These are phyloP conservation scores for Microascus cirrosus DNA, from an alignment of 2,329 filamentous ascomycete species.

Conservation along the genomic window DNA sequence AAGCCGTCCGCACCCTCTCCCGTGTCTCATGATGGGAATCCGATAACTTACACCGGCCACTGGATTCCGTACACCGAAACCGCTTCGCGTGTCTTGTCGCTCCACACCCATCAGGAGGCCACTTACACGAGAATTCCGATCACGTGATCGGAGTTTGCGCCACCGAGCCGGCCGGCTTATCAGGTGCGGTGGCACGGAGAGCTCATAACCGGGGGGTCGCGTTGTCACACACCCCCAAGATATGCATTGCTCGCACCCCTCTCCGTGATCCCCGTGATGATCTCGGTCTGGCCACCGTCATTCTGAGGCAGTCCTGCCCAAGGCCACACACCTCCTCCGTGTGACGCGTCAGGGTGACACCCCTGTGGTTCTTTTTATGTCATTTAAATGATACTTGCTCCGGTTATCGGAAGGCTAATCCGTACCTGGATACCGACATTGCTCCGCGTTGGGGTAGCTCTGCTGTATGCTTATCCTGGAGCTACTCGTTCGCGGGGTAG, in stretches of 20 bases:
- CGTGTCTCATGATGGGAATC: neutral
- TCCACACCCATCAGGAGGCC: neutral
- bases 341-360: neutral
- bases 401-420: neutral
- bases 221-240: neutral
- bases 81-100: neutral
- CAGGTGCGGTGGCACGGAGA: constrained; percentile 3
- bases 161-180: constrained; percentile 7
- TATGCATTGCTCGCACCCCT: neutral
- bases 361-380: constrained; percentile 6
- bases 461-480: too few species aligned
- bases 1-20: neutral
- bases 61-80: neutral
- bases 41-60: neutral
- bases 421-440: too few species aligned
- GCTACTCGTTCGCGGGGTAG: too few species aligned
- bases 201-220: neutral
- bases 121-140: neutral
- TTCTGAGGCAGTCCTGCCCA: neutral
- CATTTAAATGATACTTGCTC: neutral
- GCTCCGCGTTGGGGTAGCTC: too few species aligned
- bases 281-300: neutral
- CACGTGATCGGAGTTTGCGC: neutral
- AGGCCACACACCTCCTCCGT: neutral
- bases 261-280: neutral